These are phyloP conservation scores for Bremia lactucae DNA, from an alignment of 352 stramenopile species.

Conservation along the genomic window DNA sequence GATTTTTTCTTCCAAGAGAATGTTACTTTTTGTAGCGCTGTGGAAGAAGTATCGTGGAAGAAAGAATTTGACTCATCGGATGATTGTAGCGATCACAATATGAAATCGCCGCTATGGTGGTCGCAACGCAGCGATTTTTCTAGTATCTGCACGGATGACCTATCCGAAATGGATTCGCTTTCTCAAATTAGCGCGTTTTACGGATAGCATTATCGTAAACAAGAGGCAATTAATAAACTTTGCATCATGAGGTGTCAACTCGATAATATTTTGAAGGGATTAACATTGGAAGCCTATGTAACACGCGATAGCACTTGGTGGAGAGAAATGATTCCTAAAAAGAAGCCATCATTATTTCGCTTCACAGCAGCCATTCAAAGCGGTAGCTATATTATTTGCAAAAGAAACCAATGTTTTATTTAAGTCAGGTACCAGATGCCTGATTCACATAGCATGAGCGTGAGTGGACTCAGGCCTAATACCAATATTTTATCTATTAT, in stretches of 20 bases:
- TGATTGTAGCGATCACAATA: slow-evolving; percentile 14
- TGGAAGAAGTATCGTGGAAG: slow-evolving; percentile 1
- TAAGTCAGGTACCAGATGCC: slow-evolving; percentile 35
- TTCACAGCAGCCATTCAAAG: slow-evolving; percentile 17
- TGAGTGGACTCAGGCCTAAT: too few relatives aligned
- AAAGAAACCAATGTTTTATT: slow-evolving; percentile 35
- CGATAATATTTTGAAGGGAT: background rate
- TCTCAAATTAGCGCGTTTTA: slow-evolving; percentile 39
- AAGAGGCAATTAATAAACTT: slow-evolving; percentile 5
- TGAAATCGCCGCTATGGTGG: slow-evolving; percentile 25
- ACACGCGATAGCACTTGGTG: background rate
- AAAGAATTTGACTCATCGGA: slow-evolving; percentile 3
- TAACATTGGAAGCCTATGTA: background rate
- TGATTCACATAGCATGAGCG: slow-evolving; percentile 40
- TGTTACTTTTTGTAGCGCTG: background rate
- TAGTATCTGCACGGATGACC: slow-evolving; percentile 46
- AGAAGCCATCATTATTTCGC: too few relatives aligned
- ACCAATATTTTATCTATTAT: too few relatives aligned
- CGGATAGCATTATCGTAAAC: too few relatives aligned
- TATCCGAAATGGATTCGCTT: slow-evolving; percentile 38
- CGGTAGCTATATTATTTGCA: slow-evolving; percentile 24
- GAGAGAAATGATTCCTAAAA: slow-evolving; percentile 3
- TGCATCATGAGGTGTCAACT: background rate
- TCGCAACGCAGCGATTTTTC: slow-evolving; percentile 29
- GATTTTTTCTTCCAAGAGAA: slow-evolving; percentile 1